Percentiles rank a stretch among this genome's conserved stretches.
These are phyloP conservation scores for Dipodascus geniculatus DNA, from an alignment of 805 yeast genomes.

Conservation along the genomic window DNA sequence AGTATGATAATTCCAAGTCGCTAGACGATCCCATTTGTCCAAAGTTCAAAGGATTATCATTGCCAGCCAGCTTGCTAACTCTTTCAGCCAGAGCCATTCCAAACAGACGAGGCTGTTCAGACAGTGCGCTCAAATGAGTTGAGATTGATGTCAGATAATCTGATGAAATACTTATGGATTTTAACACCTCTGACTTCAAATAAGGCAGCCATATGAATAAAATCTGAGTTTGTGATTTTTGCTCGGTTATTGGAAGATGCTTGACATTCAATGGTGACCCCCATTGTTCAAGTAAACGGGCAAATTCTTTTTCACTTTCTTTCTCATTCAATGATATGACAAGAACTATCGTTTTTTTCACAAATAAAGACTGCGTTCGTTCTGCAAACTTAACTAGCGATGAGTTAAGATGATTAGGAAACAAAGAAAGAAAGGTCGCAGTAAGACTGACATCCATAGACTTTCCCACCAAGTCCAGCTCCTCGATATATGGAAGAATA, in stretches of 20 bases:
- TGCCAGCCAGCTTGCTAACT: constrained; percentile 13
- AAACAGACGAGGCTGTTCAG: constrained; percentile 34
- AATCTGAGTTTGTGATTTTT: constrained; percentile 38
- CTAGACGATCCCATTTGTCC: constrained; percentile 13
- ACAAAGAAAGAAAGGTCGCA: neutral
- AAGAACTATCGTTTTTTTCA: neutral
- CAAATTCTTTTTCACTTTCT: neutral
- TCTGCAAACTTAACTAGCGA: neutral
- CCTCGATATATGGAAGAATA: neutral
- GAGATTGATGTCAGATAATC: constrained; percentile 42
- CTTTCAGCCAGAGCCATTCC: constrained; percentile 50
- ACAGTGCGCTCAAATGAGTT: constrained; percentile 39
- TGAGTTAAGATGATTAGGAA: neutral
- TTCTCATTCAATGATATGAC: neutral
- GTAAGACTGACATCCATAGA: neutral
- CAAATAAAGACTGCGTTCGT: neutral
- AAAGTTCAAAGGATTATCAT: constrained; percentile 18
- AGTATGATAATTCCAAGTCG: constrained; percentile 14
- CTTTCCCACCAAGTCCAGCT: neutral
- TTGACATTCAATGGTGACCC: constrained; percentile 29
- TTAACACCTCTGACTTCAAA: neutral
- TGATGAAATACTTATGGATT: constrained; percentile 22
- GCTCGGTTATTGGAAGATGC: constrained; percentile 31
- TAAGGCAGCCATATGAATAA: constrained; percentile 25
- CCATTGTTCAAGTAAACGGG: constrained; percentile 22